A percentile compares a stretch with the other conserved stretches of the same genome.
Conservation (phyloP, 768 basidiomycete genomes). For the Amanita muscaria region DNA sequence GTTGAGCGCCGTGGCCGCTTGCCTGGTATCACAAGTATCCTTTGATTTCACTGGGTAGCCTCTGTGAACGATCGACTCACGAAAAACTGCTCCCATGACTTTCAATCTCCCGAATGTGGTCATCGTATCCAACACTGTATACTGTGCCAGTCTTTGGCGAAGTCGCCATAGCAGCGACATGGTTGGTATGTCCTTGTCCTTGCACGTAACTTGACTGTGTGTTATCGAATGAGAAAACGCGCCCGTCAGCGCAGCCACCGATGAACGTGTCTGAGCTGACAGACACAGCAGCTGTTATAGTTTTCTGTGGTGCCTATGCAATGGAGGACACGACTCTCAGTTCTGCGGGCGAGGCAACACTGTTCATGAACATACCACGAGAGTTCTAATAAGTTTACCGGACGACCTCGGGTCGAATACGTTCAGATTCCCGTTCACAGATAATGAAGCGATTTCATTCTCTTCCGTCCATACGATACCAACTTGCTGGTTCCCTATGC, state of each 20-base stretch:
- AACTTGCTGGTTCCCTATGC: constrained; percentile 75
- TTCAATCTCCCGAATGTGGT: constrained; percentile 61
- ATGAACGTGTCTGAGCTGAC: constrained; percentile 55
- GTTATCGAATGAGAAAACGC: constrained; percentile 55
- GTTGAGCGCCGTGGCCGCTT: constrained; percentile 39
- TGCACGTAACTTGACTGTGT: constrained; percentile 31
- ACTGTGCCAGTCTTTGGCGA: constrained; percentile 38
- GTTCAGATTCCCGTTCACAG: constrained; percentile 73
- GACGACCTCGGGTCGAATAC: constrained; percentile 69
- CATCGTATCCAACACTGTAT: constrained; percentile 76
- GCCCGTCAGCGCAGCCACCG: constrained; percentile 74
- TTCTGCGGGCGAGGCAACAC: too few relatives aligned
- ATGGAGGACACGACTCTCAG: too few relatives aligned
- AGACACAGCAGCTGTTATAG: constrained; percentile 57
- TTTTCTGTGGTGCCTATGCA: constrained; percentile 67
- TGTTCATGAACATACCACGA: constrained; percentile 49
- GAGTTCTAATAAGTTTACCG: constrained; percentile 48
- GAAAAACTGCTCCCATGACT: constrained; percentile 33
- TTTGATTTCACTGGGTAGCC: neutral
- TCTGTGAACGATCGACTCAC: constrained; percentile 26
- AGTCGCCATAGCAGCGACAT: constrained; percentile 54
- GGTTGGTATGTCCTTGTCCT: constrained; percentile 64
- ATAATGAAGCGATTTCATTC: constrained; percentile 70
- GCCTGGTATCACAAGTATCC: constrained; percentile 24
- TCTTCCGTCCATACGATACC: constrained; percentile 79